Percentiles rank a stretch among this genome's conserved stretches.
Evolutionary conservation across 2,329 filamentous ascomycete genomes (phyloP).

Genomic region (Dactylella cylindrospora): DNA sequence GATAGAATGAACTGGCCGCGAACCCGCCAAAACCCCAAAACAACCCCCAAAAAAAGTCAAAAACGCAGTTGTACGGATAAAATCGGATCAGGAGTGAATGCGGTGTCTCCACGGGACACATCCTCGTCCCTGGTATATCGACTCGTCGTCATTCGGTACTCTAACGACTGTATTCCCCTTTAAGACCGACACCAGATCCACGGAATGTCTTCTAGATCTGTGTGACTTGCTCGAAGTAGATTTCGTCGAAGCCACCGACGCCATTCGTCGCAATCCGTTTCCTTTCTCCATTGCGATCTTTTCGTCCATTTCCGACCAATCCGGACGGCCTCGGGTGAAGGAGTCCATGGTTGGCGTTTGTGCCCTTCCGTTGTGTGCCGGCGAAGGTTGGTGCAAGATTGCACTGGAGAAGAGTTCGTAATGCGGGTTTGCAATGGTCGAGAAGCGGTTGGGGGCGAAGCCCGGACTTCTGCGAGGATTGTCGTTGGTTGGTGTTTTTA

Average conservation of each 20-base stretch:
- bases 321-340: slow-evolving; percentile 27
- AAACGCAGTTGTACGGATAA: background rate
- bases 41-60: background rate
- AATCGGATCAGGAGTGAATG: slow-evolving; percentile 3
- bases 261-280: slow-evolving; percentile 10
- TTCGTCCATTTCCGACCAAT: slow-evolving; percentile 43
- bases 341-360: slow-evolving; percentile 1
- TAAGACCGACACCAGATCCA: slow-evolving; percentile 10
- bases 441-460: slow-evolving; percentile 17
- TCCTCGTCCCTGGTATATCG: slow-evolving; percentile 37
- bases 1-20: no score
- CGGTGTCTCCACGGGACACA: slow-evolving; percentile 39
- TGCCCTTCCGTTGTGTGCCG: slow-evolving; percentile 2
- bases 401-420: slow-evolving; percentile 40
- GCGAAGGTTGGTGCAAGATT: slow-evolving; percentile 19
- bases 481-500: slow-evolving; percentile 11
- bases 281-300: background rate
- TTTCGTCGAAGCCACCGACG: slow-evolving; percentile 15
- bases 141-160: slow-evolving; percentile 29
- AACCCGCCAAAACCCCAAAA: background rate
- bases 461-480: background rate
- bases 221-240: slow-evolving; percentile 15
- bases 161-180: slow-evolving; percentile 20
- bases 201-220: slow-evolving; percentile 4
- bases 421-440: slow-evolving; percentile 11